Evolutionary conservation across 2,329 filamentous ascomycete genomes (phyloP).

Genomic region (Xylariaceae sp.): DNA sequence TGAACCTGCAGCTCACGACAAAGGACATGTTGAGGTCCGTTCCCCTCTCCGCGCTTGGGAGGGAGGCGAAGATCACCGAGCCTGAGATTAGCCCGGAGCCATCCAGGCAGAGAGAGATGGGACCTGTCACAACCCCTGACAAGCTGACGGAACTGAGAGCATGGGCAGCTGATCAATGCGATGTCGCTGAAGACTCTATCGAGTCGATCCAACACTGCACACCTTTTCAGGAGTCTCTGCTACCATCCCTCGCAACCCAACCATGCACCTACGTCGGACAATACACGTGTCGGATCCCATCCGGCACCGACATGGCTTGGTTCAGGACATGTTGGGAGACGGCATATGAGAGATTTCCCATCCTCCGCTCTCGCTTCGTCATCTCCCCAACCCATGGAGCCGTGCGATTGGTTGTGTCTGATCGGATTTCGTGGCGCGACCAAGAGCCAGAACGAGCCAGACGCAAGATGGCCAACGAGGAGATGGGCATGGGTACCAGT

Average conservation of each 20-base stretch:
- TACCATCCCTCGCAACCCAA: slow-evolving; percentile 1
- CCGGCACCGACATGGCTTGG: neutral
- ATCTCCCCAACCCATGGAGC: neutral
- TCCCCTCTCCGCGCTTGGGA: too few species aligned
- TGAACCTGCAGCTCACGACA: too few species aligned
- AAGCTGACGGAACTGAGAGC: too few species aligned
- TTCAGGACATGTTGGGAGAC: slow-evolving; percentile 5
- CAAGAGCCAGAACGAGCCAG: too few species aligned
- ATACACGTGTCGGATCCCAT: neutral
- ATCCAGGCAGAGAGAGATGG: too few species aligned
- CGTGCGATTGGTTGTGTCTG: slow-evolving; percentile 3
- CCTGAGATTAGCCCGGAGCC: too few species aligned
- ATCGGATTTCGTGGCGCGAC: neutral
- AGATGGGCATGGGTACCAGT: neutral
- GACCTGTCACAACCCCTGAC: too few species aligned
- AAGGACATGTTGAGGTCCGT: too few species aligned
- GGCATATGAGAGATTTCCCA: neutral
- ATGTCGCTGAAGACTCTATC: neutral
- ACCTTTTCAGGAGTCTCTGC: slow-evolving; percentile 5
- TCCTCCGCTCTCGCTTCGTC: slow-evolving; percentile 9
- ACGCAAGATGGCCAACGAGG: slow-evolving; percentile 1
- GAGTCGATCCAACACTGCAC: slow-evolving; percentile 5
- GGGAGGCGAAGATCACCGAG: too few species aligned
- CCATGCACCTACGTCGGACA: slow-evolving; percentile 2
- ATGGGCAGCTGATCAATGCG: slow-evolving; percentile 1